Base-by-base conservation (phyloP, 306 rosid genomes). In the Arachis stenosperma region DNA sequence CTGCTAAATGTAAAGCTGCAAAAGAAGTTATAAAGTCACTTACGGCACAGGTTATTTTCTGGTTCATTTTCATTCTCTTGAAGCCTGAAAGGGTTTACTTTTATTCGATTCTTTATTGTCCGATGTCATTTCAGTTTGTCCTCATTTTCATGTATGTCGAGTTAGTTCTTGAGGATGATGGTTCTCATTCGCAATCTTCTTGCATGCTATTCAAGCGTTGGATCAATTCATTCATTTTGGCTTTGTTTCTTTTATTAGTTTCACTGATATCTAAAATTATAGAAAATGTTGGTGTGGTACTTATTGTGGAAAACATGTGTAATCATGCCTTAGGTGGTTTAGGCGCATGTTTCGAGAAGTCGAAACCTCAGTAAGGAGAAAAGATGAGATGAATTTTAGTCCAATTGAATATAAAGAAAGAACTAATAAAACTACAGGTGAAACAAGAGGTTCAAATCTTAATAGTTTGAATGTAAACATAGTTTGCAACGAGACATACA, bases 21-120 rank as follows among this genome's bases (percentile, higher is more conserved):
- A 95, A 95, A 86, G 98, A 95, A 84, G 99, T 90, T 73, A 95
- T 95, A 70, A 95, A 88, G 85, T 84, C 94, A 50, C 96, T 95
- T 42, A 83, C 99, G 1, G 87, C 96, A 58, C 96, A 95, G 99
- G 99, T 95, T 30, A 63, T 44, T 70, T 77, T 69, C 81, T 78
- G 62, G 60, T 78, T 46, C 37, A 48, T 70, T 3, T 57, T 22
- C 27, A 62, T 61, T 69, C 64, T 57, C 63, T 78, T 50, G 55
- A 66, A 69, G 51, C 79, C 59, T 71, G 61, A 51, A 59, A 61
- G 56, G 61, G 39, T 43, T 62, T 67, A 51, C 51, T 80, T 71
- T 79, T 30, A 39, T 15, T 27, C 17, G 36, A 11, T 73, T 46
- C 50, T 82, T 51, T 76, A 42, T 66, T 33, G 22, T 22, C 30